Evolutionary conservation across 192 early-diverging fungal species (phyloP), one percentile per base, ranked within the genome.

Genomic region (Coemansia sp.): DNA sequence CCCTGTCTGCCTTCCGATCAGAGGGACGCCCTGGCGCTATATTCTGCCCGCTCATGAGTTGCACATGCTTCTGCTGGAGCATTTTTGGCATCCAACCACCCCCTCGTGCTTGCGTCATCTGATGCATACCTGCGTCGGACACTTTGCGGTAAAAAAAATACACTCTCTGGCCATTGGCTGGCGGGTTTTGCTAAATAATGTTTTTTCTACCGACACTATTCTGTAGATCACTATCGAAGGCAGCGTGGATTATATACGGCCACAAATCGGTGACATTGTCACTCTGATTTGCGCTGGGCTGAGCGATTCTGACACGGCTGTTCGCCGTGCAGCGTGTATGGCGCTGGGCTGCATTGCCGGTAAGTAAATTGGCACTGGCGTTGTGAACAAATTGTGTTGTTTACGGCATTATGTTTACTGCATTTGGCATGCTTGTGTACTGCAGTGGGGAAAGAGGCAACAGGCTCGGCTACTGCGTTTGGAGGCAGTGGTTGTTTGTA

Each of bases 261-360:
- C 85, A 52, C 86, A 86, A 67, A 85, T 92, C 51, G 84, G 87
- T 50, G 93, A 93, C n/a, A 81, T 97, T 48, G 76, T 95, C 28
- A 75, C 85, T 8, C 65, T 95, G 9, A 84, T 97, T 2, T 86
- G 86, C 65, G 71, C 84, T 40, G 93, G 91, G 40, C 84, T 97
- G 31, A 86, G 91, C 64, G 94, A 97, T 59, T 82, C 87, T 8
- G 87, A 94, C 54, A 77, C 78, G 11, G 77, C 81, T 38, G 94
- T 95, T 46, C 88, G 93, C 60, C 85, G 88, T 15, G 92, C 92
- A 46, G 91, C 91, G 15, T 97, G 94, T 61, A 88, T 97, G 84
- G 91, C 93, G 5, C 75, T 97, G 46, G 85, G 87, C 23, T 82
- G 86, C 57, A 83, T 94, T 71, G 89, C 90, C 6, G 87, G 81